Percentiles rank a stretch among this genome's conserved stretches.
These are phyloP conservation scores for Colletotrichum lupini DNA, from an alignment of 2,329 filamentous ascomycete genomes.

Conservation along the genomic window DNA sequence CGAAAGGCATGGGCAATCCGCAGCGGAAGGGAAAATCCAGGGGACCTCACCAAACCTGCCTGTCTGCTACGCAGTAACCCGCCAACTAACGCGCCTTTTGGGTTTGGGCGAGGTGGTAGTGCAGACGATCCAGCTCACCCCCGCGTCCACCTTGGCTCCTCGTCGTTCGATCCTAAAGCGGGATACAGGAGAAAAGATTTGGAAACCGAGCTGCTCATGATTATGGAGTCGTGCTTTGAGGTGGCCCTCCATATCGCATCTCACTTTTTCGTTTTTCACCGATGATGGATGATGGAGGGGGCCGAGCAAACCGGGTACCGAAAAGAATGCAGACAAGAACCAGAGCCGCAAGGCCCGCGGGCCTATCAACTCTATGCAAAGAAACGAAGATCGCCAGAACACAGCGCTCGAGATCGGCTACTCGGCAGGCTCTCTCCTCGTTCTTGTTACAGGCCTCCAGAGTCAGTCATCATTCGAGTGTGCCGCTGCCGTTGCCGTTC, in stretches of 20 bases:
- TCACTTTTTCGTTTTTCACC: background rate
- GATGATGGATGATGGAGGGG: background rate
- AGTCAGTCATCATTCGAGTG: slow-evolving; percentile 1
- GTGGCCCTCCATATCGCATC: background rate
- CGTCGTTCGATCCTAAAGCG: slow-evolving; percentile 18
- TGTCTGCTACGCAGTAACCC: background rate
- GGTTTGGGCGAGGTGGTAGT: slow-evolving; percentile 10
- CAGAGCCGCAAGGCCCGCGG: background rate
- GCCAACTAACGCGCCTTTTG: slow-evolving; percentile 7
- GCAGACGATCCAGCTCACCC: slow-evolving; percentile 6
- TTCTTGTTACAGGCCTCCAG: background rate
- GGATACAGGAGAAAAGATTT: background rate
- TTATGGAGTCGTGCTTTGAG: background rate
- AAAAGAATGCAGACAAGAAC: background rate
- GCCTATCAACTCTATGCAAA: background rate
- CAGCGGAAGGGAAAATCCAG: background rate
- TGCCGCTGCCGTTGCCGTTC: slow-evolving; percentile 1
- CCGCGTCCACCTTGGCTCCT: slow-evolving; percentile 12
- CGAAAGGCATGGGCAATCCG: background rate
- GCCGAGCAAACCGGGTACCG: slow-evolving; percentile 20
- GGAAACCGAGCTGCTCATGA: background rate
- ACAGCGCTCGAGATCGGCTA: slow-evolving; percentile 18
- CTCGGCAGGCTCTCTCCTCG: slow-evolving; percentile 13
- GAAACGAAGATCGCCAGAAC: slow-evolving; percentile 20
- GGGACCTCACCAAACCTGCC: background rate